Evolutionary conservation across 129 eudicot genomes (phyloP).

Genomic region (Kitagawia praeruptora): DNA sequence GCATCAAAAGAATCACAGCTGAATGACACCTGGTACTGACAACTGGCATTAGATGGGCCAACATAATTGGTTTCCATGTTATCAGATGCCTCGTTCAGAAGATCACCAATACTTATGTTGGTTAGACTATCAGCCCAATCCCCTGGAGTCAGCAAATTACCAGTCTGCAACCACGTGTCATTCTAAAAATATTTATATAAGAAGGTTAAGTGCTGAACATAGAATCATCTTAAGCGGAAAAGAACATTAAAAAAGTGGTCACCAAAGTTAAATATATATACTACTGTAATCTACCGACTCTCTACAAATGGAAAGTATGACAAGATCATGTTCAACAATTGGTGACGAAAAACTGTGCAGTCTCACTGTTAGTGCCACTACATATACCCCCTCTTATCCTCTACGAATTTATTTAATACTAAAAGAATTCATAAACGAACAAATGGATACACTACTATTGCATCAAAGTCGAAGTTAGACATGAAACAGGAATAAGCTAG

Average conservation of each 20-base stretch:
- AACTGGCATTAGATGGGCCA: conserved; percentile 25
- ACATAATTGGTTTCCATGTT: conserved; percentile 24
- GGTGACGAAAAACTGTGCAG: not conserved
- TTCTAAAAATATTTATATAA: conserved; percentile 12
- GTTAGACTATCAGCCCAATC: conserved; percentile 96
- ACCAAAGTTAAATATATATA: not conserved
- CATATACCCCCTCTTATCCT: not conserved
- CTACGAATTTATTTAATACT: not conserved
- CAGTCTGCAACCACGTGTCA: conserved; percentile 30
- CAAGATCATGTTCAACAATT: not conserved
- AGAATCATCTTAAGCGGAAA: not conserved
- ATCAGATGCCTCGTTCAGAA: conserved; percentile 46
- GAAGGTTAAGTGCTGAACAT: not conserved
- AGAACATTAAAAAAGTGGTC: not conserved
- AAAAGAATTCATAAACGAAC: not conserved
- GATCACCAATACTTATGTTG: conserved; percentile 66
- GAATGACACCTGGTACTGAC: conserved; percentile 49
- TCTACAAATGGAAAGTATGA: not conserved
- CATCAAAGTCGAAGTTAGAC: not conserved
- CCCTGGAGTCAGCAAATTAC: conserved; percentile 40
- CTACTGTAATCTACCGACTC: not conserved
- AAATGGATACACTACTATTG: not conserved
- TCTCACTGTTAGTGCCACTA: not conserved
- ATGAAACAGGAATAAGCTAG: not conserved
- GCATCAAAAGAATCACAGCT: conserved; percentile 89